Base-by-base conservation (phyloP, 176 grass and related monocot genomes). In the Triticum turgidum region DNA sequence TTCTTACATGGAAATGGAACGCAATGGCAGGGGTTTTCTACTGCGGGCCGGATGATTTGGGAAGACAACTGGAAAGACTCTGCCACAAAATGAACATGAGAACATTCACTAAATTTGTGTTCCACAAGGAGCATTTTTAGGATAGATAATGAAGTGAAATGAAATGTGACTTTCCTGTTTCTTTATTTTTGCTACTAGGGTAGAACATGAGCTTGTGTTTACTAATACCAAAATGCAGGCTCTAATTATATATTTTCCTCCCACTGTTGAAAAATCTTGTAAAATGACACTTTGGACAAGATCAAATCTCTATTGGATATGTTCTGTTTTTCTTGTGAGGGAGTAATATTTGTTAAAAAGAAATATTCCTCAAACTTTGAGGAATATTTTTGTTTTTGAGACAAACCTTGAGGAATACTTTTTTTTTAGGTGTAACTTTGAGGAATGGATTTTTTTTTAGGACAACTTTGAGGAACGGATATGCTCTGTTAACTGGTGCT, bases 101-200 rank as follows among this genome's bases (percentile, higher is more conserved):
- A 62, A 89, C 83, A 44, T 79, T 70, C 27, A 83, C 90, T 10
- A 73, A 79, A 89, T 92, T 92, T 92, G 82, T 92, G 25, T 89
- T 92, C 65, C 90, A 92, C 83, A 92, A 92, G 66, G 86, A 92
- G 51, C 83, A 75, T 62, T 92, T 86, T 63, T 92, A 74, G 52
- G 30, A 45, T 37, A 72, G 66, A n/a, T 59, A 77, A 38, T 9
- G 2, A 12, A 20, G 32, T 15, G 11, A 13, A 32, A 69, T 10
- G 9, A 37, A 37, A 25, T 42, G 18, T 1, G 1, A 76, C 10
- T 64, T 45, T 4, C 52, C 6, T 61, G 11, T 79, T 61, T 11
- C n/a, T 79, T 7, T 79, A 61, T 21, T 61, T 79, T 38, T 79
- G 18, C 24, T 9, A 33, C 3, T 54, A 54, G 27, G 73, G 25